Base-by-base conservation (phyloP, 768 basidiomycete genomes). In the Chalciporus piperatus region DNA sequence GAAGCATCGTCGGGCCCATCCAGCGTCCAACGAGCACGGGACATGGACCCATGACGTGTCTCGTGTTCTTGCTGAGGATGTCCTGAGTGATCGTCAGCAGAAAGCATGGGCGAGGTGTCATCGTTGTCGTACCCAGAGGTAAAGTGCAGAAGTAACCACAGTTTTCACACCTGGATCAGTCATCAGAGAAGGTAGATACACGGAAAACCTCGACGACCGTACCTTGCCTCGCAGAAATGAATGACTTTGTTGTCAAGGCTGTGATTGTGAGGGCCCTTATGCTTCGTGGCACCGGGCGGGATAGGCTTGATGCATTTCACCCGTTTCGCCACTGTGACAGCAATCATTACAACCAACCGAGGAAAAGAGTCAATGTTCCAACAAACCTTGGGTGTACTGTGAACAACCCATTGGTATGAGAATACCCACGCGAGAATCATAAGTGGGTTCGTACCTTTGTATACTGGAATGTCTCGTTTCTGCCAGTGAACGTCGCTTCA, bases 1-100 rank as follows among this genome's bases (percentile, higher is more conserved):
- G 69, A 62, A 2, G 70, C 72, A 14, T 74, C 80, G 10, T 81
- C 77, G 1, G 75, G 73, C 0, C 76, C 78, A 47, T 83, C 80
- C 4, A 85, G 59, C 1, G 76, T 70, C 84, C 83, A 85, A 38
- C 72, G 71, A 1, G 80, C 78, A 50, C 68, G 73, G 0, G 80
- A 77, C 82, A 84, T 84, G 2, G 81, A 83, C 6, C 83, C 84
- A 50, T 85, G 83, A 16, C 72, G 72, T 0, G 83, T 85, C 41
- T 83, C 82, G 37, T 85, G 83, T 42, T 82, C 79, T 54, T 76
- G 72, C 50, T 85, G 82, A 0, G 79, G 50, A 50, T 85, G 84
- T 0, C 78, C 83, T 85, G 42, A 10, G 3, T 2, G 30, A 13
- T 32, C 43, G 4, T 3, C 0, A 1, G 8, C 11, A 10, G 3